These are phyloP conservation scores for Ambrosia artemisiifolia DNA, from an alignment of 129 eudicot species.

Conservation along the genomic window DNA sequence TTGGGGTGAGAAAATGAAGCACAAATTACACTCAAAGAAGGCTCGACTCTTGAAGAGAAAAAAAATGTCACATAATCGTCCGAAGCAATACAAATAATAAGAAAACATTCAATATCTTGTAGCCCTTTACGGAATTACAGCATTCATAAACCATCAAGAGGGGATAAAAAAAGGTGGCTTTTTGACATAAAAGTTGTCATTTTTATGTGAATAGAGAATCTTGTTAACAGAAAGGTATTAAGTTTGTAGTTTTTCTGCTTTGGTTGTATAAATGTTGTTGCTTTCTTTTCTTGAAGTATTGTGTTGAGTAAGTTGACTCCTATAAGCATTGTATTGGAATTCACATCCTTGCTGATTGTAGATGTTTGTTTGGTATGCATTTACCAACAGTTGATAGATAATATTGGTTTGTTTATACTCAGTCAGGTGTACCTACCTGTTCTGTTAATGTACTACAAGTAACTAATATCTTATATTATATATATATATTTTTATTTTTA, in stretches of 20 bases:
- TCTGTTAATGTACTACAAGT: no score
- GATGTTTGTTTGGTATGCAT: no score
- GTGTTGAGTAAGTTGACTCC: slow-evolving; percentile 23
- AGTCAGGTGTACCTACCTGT: no score
- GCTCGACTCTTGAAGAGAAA: slow-evolving; percentile 70
- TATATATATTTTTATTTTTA: no score
- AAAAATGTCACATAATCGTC: slow-evolving; percentile 28
- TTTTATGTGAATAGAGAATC: slow-evolving; percentile 14
- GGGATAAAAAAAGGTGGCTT: neutral
- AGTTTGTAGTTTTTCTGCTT: slow-evolving; percentile 19
- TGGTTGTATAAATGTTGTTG: slow-evolving; percentile 19
- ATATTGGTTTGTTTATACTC: no score
- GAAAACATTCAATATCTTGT: slow-evolving; percentile 7
- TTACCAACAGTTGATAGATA: no score
- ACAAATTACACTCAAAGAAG: slow-evolving; percentile 69
- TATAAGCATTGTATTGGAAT: no score
- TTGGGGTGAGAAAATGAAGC: slow-evolving; percentile 73
- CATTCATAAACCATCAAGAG: slow-evolving; percentile 18
- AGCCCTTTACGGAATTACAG: neutral
- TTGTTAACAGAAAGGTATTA: slow-evolving; percentile 19
- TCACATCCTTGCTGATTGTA: no score
- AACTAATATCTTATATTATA: no score
- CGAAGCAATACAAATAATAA: neutral
- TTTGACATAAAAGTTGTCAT: slow-evolving; percentile 14
- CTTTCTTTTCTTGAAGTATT: slow-evolving; percentile 34